Evolutionary conservation across 306 rosid genomes (phyloP), one percentile per base, ranked within the genome.

Genomic region (Vigna mungo): DNA sequence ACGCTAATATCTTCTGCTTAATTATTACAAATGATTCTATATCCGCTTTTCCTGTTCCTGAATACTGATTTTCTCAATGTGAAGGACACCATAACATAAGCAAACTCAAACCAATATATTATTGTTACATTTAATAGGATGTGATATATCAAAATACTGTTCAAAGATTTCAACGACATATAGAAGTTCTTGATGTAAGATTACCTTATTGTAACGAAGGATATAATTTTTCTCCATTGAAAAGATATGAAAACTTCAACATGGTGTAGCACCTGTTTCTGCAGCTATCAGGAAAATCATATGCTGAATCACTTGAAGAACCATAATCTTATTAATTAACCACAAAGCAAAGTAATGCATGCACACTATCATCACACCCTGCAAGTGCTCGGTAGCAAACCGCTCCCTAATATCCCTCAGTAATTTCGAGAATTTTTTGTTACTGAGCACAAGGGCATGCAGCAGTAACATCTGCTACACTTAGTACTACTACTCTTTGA

Each of bases 381-480:
- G 85, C 86, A 75, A 85, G 82, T 90, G 93, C 93, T 93, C 93
- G 49, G 76, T 85, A 87, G 63, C 94, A 90, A 89, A 90, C 85
- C 87, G 71, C 82, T 87, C 92, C 90, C 89, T 51, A 47, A 73
- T 44, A 10, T 63, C 80, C 76, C 79, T 78, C 53, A 23, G 44
- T 83, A 82, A 68, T 69, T 43, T 47, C 68, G 93, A 89, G 94
- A 90, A 87, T 85, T 80, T 82, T 93, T 91, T 89, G 97, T 83
- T 88, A 86, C 89, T 27, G 90, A 90, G 90, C 94, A 93, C 89
- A 79, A 87, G 88, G 73, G 46, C 68, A 62, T 62, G 47, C 68
- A 62, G 67, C 77, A 75, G 84, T 49, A 76, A 81, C 43, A 20
- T 75, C 14, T 16, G 9, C 71, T 47, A 75, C 62, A 32, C 21